Evolutionary conservation across 129 eudicot genomes (phyloP), one percentile per base, ranked within the genome.

Genomic region (Gnaphalium uliginosum): DNA sequence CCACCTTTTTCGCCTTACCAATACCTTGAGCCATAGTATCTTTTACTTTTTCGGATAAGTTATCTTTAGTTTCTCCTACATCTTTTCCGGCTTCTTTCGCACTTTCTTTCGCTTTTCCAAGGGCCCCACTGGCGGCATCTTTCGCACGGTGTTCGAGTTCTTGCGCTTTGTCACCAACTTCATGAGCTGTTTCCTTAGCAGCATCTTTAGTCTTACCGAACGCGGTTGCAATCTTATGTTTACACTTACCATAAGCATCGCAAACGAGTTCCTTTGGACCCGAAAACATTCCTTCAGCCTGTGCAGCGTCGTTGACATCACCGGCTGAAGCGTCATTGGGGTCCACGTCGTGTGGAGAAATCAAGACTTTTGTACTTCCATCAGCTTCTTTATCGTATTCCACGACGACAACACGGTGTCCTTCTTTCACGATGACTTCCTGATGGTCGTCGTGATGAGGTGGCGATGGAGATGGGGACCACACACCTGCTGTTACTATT

Each of bases 241-340:
- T 90, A 25, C 97, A 93, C 74, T 86, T 90, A 0, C 98, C 98
- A 30, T 64, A 90, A 50, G 82, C 82, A 18, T 78, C 82, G 51
- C 82, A 78, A 71, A 78, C 66, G 29, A 93, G 86, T 78, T 90
- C 96, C 62, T 83, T 72, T 4, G 96, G 83, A 41, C 83, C 68
- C 5, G 59, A 66, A 1, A 67, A 51, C 4, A 33, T 19, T 8
- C 60, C 46, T 33, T 53, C 71, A 0, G 32, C 35, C 48, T 18
- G n/a, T 17, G 1, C 39, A 1, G 19, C 18, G 1, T 8, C 18
- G 1, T 8, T 26, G 4, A 5, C 17, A 4, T 73, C 68, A 10
- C 30, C 43, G 13, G 68, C 6, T 8, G 19, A 21, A 25, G 1
- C 18, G 41, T 71, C 48, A 41, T 69, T 59, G 30, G 50, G 11